Conservation (phyloP, 2,329 filamentous ascomycete genomes). For the Periconia macrospinosa region DNA sequence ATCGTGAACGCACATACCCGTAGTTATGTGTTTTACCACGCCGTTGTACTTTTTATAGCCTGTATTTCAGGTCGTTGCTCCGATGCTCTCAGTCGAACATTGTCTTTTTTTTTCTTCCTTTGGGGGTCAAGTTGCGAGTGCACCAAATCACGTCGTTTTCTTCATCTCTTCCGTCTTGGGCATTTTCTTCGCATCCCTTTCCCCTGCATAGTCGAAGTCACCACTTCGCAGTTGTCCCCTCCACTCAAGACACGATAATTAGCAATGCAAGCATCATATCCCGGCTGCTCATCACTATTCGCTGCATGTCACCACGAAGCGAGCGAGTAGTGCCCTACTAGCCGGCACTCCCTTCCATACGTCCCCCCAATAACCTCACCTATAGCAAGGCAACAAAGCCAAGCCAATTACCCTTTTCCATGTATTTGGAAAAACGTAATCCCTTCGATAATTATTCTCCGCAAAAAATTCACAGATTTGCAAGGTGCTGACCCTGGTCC, state of each 20-base stretch:
- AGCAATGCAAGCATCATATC: constrained; percentile 14
- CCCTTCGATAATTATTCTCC: neutral
- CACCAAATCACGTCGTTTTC: no score
- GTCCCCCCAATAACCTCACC: constrained; percentile 26
- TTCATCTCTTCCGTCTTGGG: neutral
- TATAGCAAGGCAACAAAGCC: constrained; percentile 17
- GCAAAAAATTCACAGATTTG: no score
- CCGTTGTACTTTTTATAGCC: no score
- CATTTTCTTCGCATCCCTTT: constrained; percentile 18
- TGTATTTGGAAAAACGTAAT: constrained; percentile 5
- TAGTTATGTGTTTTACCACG: no score
- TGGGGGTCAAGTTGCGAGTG: no score
- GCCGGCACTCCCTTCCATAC: constrained; percentile 13
- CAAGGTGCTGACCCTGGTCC: no score
- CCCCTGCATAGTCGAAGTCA: constrained; percentile 22
- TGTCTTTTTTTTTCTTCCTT: no score
- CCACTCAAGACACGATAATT: constrained; percentile 2
- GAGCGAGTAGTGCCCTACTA: constrained; percentile 29
- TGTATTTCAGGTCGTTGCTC: neutral
- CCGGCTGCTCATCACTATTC: constrained; percentile 23
- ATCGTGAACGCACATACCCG: no score
- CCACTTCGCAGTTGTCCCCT: constrained; percentile 10
- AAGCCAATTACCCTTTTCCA: constrained; percentile 12
- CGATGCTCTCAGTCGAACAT: neutral
- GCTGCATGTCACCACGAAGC: constrained; percentile 26